These are phyloP conservation scores for Stellera chamaejasme DNA, from an alignment of 345 rosid genomes.

Conservation along the genomic window DNA sequence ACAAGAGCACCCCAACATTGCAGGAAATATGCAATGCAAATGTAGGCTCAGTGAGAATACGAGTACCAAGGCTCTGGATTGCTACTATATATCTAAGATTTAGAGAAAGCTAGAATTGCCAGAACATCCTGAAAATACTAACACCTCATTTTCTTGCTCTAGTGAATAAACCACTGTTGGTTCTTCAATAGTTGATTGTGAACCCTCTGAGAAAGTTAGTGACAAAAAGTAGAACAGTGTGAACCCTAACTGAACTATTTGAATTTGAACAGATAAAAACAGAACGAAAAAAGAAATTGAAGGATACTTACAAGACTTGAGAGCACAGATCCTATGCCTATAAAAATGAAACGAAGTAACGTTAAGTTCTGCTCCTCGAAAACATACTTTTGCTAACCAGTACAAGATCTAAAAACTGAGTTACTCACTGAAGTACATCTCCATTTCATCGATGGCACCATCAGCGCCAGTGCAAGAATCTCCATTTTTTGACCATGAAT, in stretches of 20 bases:
- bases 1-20: no score
- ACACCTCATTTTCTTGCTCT: no score
- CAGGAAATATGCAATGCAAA: no score
- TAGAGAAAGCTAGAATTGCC: no score
- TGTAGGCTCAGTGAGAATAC: no score
- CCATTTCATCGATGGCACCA: conserved; percentile 26
- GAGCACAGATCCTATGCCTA: conserved; percentile 26
- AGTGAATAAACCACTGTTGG: no score
- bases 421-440: conserved; percentile 30
- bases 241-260: neutral
- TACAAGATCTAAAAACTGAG: neutral
- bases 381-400: conserved; percentile 8
- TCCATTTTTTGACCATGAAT: conserved; percentile 49
- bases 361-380: neutral
- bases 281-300: neutral
- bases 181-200: no score
- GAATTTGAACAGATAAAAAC: no score
- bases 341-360: conserved; percentile 12
- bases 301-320: conserved; percentile 34
- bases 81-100: no score
- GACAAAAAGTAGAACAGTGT: neutral
- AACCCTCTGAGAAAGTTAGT: neutral
- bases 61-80: no score
- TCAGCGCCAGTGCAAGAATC: conserved; percentile 37
- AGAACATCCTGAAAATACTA: no score